A percentile compares a stretch with the other conserved stretches of the same genome.
Evolutionary conservation across 208 protist genomes (phyloP).

Genomic region (Herpetomonas muscarum): DNA sequence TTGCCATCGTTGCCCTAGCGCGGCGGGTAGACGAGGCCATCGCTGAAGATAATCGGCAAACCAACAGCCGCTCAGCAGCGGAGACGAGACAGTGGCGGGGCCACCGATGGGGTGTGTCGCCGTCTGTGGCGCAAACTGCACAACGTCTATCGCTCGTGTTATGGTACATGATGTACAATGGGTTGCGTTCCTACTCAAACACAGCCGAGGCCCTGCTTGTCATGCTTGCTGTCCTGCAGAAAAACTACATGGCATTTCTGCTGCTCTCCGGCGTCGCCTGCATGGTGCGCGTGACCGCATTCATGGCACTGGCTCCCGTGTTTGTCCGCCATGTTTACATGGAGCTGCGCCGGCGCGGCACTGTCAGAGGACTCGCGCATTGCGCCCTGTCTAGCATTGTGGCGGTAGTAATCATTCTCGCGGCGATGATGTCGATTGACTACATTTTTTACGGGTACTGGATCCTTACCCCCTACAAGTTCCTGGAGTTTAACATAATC

Average conservation of each 20-base stretch:
- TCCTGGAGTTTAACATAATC: slow-evolving; percentile 89
- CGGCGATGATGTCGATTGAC: slow-evolving; percentile 31
- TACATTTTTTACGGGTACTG: slow-evolving; percentile 49
- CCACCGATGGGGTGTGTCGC: neutral
- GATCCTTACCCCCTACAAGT: slow-evolving; percentile 56
- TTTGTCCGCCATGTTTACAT: slow-evolving; percentile 31
- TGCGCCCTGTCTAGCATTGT: slow-evolving; percentile 17
- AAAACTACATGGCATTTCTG: slow-evolving; percentile 45
- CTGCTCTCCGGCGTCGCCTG: slow-evolving; percentile 53
- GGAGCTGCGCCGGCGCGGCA: slow-evolving; percentile 13
- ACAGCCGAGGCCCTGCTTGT: slow-evolving; percentile 66
- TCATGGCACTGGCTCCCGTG: slow-evolving; percentile 46
- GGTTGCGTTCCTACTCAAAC: slow-evolving; percentile 68
- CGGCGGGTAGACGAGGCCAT: slow-evolving; percentile 16
- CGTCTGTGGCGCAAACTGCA: slow-evolving; percentile 10
- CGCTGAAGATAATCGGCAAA: neutral
- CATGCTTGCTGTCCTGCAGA: slow-evolving; percentile 34
- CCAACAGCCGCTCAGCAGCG: neutral
- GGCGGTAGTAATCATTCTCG: slow-evolving; percentile 21
- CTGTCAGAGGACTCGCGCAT: slow-evolving; percentile 5
- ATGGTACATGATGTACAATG: slow-evolving; percentile 60
- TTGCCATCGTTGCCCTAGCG: slow-evolving; percentile 23
- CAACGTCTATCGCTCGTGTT: slow-evolving; percentile 27
- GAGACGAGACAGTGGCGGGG: neutral
- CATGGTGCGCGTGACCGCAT: slow-evolving; percentile 55